Evolutionary conservation across 1,284 basidiomycete species (phyloP).

Genomic region (Boletus mariae): DNA sequence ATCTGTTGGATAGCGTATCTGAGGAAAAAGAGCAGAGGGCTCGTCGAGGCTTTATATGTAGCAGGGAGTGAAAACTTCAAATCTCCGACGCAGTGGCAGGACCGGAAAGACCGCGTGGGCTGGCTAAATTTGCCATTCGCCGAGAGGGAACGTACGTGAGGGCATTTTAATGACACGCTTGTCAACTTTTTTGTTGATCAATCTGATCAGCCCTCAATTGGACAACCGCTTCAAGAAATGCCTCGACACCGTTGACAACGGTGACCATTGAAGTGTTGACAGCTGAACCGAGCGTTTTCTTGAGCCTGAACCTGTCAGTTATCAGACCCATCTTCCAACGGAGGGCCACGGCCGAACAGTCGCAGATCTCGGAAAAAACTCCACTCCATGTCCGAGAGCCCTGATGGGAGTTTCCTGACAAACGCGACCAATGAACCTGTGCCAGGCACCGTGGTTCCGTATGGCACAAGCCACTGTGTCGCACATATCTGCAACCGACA

Average conservation of each 20-base stretch:
- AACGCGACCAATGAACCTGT: background rate
- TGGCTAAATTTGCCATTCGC: slow-evolving; percentile 29
- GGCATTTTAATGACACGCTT: slow-evolving; percentile 2
- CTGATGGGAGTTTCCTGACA: background rate
- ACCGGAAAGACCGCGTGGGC: slow-evolving; percentile 17
- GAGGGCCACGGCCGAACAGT: background rate
- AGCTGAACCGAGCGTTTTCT: background rate
- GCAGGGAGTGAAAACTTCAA: slow-evolving; percentile 9
- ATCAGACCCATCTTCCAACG: background rate
- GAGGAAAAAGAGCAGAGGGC: slow-evolving; percentile 1
- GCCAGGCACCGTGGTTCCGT: background rate
- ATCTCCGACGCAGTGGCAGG: slow-evolving; percentile 29
- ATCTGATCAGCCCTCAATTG: slow-evolving; percentile 3
- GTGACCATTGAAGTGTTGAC: background rate
- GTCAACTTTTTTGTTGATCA: slow-evolving; percentile 8
- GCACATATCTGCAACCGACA: background rate
- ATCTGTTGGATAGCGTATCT: slow-evolving; percentile 33
- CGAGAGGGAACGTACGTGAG: background rate
- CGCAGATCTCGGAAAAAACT: background rate
- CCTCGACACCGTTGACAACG: background rate
- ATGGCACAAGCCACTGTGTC: background rate
- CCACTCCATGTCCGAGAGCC: background rate
- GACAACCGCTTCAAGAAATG: background rate
- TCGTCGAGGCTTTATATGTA: slow-evolving; percentile 22
- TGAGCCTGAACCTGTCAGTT: background rate